These are phyloP conservation scores for Acacia melanoxylon DNA, from an alignment of 306 rosid species.

Conservation along the genomic window DNA sequence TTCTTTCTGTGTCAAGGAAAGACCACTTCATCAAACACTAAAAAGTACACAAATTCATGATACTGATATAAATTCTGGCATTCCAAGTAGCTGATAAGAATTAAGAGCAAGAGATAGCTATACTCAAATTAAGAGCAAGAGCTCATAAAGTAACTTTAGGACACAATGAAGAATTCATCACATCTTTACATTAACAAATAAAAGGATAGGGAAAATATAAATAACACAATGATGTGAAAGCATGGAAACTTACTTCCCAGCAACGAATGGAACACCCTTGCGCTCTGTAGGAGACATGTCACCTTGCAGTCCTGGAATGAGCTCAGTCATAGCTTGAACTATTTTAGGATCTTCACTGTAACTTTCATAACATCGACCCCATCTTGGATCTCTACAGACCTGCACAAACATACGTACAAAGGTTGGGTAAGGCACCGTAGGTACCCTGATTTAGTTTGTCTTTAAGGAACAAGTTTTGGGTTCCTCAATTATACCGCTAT, in stretches of 20 bases:
- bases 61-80: not conserved
- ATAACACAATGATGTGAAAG: not conserved
- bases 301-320: constrained; percentile 51
- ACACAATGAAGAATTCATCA: not conserved
- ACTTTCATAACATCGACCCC: constrained; percentile 62
- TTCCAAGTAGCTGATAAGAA: not conserved
- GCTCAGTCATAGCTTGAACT: constrained; percentile 50
- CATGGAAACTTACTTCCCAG: constrained; percentile 43
- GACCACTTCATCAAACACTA: not conserved
- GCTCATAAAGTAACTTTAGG: not conserved
- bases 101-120: too few relatives aligned
- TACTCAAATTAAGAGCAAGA: not conserved
- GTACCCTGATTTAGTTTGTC: not conserved
- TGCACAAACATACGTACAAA: constrained; percentile 15
- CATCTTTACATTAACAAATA: not conserved
- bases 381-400: constrained; percentile 64
- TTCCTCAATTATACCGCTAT: constrained; percentile 41
- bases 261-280: constrained; percentile 43
- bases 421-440: not conserved
- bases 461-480: not conserved
- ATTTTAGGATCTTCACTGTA: constrained; percentile 50
- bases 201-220: not conserved
- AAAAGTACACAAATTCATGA: not conserved
- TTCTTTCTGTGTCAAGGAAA: not conserved
- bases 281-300: constrained; percentile 31